Conservation (phyloP, 1,284 basidiomycete species). For the Trametes hirsuta region DNA sequence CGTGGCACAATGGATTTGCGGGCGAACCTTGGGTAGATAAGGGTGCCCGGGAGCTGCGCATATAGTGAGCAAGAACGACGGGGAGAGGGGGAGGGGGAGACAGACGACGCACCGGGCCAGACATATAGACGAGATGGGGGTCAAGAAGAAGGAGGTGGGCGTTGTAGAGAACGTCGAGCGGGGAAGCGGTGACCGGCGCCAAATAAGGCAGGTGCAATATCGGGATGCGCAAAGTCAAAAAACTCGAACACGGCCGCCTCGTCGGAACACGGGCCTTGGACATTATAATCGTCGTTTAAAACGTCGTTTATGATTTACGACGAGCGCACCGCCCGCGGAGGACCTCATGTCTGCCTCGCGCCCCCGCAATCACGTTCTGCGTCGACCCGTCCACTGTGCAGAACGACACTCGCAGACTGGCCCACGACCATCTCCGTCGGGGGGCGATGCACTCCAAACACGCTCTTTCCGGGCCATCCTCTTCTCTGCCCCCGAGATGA, state of each 20-base stretch:
- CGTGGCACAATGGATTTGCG: constrained; percentile 25
- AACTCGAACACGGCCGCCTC: neutral
- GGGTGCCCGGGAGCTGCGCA: constrained; percentile 22
- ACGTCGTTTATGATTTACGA: too few relatives aligned
- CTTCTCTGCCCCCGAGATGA: neutral
- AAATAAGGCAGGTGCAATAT: neutral
- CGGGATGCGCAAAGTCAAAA: constrained; percentile 8
- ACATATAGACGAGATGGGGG: constrained; percentile 21
- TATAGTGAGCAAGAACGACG: neutral
- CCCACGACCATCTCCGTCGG: constrained; percentile 2
- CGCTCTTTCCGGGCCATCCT: neutral
- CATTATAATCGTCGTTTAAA: too few relatives aligned
- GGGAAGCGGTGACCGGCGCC: constrained; percentile 15
- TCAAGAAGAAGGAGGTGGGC: constrained; percentile 9
- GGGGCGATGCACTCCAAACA: neutral
- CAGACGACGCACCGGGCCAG: constrained; percentile 25
- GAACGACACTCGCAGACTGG: neutral
- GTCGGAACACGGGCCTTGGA: neutral
- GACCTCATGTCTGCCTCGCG: neutral
- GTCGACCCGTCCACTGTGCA: neutral
- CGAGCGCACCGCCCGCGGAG: neutral
- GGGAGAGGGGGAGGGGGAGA: neutral
- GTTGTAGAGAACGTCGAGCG: neutral
- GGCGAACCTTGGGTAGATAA: constrained; percentile 24
- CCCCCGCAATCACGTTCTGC: neutral